A percentile compares a stretch with the other conserved stretches of the same genome.
Conservation (phyloP, 73 alveolate genomes). For the Paramecium bursaria region DNA sequence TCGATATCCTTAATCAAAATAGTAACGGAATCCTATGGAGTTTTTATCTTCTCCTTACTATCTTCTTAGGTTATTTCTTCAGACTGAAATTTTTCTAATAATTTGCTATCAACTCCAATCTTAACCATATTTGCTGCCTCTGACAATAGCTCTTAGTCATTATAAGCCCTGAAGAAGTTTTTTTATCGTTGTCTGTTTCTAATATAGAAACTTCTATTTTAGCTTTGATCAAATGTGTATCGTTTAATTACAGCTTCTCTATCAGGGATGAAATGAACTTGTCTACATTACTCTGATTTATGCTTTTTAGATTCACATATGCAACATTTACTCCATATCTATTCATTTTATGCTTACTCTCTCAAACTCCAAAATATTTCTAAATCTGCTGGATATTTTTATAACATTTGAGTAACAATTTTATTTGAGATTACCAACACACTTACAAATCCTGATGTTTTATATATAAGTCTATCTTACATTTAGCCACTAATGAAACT, state of each 20-base stretch:
- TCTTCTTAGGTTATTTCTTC: constrained; percentile 15
- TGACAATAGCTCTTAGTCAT: not conserved
- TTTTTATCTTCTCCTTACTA: not conserved
- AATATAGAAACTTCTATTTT: constrained; percentile 34
- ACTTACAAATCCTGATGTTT: constrained; percentile 50
- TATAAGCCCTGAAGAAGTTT: constrained; percentile 12
- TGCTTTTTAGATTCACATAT: constrained; percentile 50
- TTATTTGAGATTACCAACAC: not conserved
- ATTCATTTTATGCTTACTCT: not conserved
- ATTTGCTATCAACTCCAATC: constrained; percentile 9
- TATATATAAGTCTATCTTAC: constrained; percentile 36
- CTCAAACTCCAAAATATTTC: constrained; percentile 12
- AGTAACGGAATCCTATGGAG: constrained; percentile 16
- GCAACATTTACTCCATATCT: not conserved
- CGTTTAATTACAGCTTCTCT: constrained; percentile 29
- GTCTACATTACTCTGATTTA: constrained; percentile 43
- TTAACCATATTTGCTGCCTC: constrained; percentile 41
- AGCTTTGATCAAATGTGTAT: not conserved
- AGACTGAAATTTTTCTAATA: not conserved
- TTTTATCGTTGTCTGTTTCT: constrained; percentile 35
- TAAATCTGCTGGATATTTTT: constrained; percentile 23
- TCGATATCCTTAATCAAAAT: constrained; percentile 35
- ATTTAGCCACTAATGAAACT: not conserved
- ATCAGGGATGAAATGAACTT: constrained; percentile 44
- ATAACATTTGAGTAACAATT: not conserved